These are phyloP conservation scores for Aspergillus unguis DNA, from an alignment of 2,329 filamentous ascomycete species.

Conservation along the genomic window DNA sequence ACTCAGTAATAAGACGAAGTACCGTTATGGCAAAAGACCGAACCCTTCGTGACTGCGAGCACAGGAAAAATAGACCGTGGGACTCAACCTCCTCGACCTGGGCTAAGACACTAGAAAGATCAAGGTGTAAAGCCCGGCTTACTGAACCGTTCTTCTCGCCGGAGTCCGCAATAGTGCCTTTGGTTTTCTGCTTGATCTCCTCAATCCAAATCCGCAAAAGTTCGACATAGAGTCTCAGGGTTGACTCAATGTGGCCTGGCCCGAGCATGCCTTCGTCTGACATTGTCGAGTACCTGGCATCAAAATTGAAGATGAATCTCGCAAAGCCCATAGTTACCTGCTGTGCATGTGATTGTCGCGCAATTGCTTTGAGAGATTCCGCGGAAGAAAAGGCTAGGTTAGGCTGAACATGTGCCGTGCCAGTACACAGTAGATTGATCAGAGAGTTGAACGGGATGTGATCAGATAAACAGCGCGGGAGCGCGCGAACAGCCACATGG, in stretches of 20 bases:
- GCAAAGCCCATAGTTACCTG: slow-evolving; percentile 96
- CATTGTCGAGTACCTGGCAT: slow-evolving; percentile 95
- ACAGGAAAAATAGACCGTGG: slow-evolving; percentile 94
- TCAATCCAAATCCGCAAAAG: slow-evolving; percentile 96
- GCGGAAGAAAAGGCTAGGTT: slow-evolving; percentile 92
- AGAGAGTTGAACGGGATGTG: slow-evolving; percentile 90
- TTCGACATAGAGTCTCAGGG: slow-evolving; percentile 87
- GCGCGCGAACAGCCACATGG: slow-evolving; percentile 89
- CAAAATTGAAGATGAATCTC: slow-evolving; percentile 97
- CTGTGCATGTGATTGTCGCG: slow-evolving; percentile 86
- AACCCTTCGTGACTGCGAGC: slow-evolving; percentile 88
- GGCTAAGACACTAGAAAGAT: slow-evolving; percentile 82
- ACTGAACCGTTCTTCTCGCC: slow-evolving; percentile 63
- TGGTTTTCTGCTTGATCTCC: slow-evolving; percentile 83
- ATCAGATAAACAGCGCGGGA: slow-evolving; percentile 87
- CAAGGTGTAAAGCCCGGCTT: slow-evolving; percentile 71
- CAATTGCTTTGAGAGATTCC: slow-evolving; percentile 91
- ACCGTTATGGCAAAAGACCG: slow-evolving; percentile 90
- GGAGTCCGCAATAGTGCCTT: slow-evolving; percentile 64
- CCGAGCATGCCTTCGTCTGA: slow-evolving; percentile 96
- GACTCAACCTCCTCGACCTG: slow-evolving; percentile 97
- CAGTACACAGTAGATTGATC: slow-evolving; percentile 92
- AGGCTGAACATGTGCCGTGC: slow-evolving; percentile 88
- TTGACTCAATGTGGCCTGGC: slow-evolving; percentile 90
- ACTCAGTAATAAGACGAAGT: slow-evolving; percentile 85